Base-by-base conservation (phyloP, 306 rosid species). In the Cucurbita pepo region DNA sequence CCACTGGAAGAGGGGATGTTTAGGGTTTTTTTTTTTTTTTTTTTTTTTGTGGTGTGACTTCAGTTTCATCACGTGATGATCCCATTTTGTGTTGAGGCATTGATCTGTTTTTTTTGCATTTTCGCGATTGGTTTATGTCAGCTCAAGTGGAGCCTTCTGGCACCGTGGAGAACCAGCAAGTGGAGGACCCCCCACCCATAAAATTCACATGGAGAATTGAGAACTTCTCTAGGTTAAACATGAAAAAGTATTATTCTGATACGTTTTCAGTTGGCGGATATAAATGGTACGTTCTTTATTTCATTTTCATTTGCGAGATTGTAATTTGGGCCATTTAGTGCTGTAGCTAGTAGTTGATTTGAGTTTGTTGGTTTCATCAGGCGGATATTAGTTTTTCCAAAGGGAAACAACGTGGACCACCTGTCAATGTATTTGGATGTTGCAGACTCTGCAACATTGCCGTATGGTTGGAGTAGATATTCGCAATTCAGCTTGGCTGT, bases 321-420 rank as follows among this genome's bases (percentile, higher is more conserved):
- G 41, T 41, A 19, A 56, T 56, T 19, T 73, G 25, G 12, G 56
- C 56, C 53, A 10, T 34, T 44, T 44, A 57, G 50, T 59, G 5
- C 38, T 56, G 30, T 66, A 56, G 58, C 66, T 6, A 55, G 63
- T 34, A 74, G 25, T 65, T 69, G 77, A 59, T 48, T 77, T 73
- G 61, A 62, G 63, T 65, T 70, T 21, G 71, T 21, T 72, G 73
- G 74, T 78, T 75, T 80, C 30, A 15, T 77, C 80, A 91, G 96
- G 97, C 78, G 88, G 75, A 79, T 87, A 71, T 72, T 81, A 37
- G 65, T 86, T 12, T 92, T 92, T 77, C 96, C 97, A 16, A 92
- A 92, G 78, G 97, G 97, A 78, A 92, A 92, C 88, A 92, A 92
- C 76, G 97, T 92, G 86, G 81, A 83, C 25, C 76, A 72, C 76